Evolutionary conservation across 768 basidiomycete species (phyloP), one percentile per base, ranked within the genome.

Genomic region (Candolleomyces aberdarensis): DNA sequence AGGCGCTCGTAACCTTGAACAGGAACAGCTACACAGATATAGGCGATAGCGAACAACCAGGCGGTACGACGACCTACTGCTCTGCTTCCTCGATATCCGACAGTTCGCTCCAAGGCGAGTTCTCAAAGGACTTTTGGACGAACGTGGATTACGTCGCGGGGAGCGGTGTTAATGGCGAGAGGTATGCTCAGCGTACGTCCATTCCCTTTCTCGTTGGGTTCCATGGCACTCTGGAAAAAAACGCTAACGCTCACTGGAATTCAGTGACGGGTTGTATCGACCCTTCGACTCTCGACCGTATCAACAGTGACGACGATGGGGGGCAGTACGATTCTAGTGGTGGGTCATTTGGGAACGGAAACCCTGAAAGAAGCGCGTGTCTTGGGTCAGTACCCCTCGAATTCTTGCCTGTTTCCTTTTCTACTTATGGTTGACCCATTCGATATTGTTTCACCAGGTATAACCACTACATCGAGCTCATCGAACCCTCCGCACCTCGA

Each of bases 251-350:
- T 26, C 39, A 46, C 31, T n/a, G 10, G 39, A 17, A 51, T 26
- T 10, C 26, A 85, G 84, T 85, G 51, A 85, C 84, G 0, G 84
- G 84, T 6, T 85, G 84, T 62, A 85, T 85, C 55, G 70, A 75
- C 17, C 78, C 83, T 0, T 69, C 64, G 41, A 67, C 70, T n/a
- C 70, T 84, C 31, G 72, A 69, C 63, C 72, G 82, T 3, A 67
- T 85, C 26, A 82, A 83, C 64, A 69, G 77, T 1, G 67, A 70
- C 51, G 84, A 85, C 64, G 69, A 66, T 1, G 84, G 84, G 10
- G 84, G 84, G 1, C 83, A 85, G 65, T 85, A 85, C 65, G 83
- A 84, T 67, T 84, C 83, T 26, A 83, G 79, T 60, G 84, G 84
- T 29, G 84, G 84, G 4, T 70, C 62, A 2, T 76, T 73, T 26